Conservation (phyloP, 192 early-diverging fungal species). For the Fimicolochytrium jonesii region DNA sequence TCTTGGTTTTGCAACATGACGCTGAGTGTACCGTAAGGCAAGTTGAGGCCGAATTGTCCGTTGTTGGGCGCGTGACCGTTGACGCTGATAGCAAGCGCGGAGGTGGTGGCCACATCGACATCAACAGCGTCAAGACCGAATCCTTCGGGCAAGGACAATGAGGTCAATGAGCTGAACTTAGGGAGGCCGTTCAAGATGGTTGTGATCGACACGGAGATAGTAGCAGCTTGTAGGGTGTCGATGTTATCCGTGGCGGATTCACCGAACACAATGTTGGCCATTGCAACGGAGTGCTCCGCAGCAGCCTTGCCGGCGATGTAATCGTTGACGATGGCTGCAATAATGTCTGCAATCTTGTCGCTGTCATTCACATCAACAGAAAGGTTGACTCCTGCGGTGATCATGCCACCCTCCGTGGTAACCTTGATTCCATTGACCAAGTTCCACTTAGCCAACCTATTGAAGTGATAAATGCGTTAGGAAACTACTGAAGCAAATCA, state of each 20-base stretch:
- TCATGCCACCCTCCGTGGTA: not conserved
- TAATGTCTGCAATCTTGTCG: slow-evolving; percentile 7
- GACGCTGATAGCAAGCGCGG: slow-evolving; percentile 13
- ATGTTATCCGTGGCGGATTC: slow-evolving; percentile 14
- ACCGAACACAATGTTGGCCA: slow-evolving; percentile 10
- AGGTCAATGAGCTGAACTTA: not conserved
- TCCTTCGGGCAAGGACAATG: slow-evolving; percentile 12
- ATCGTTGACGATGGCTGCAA: slow-evolving; percentile 20
- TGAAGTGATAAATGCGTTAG: too few relatives aligned
- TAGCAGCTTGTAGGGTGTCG: slow-evolving; percentile 14
- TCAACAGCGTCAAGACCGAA: slow-evolving; percentile 19
- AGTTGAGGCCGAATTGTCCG: slow-evolving; percentile 14
- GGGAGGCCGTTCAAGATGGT: not conserved
- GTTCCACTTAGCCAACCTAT: too few relatives aligned
- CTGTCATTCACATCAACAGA: slow-evolving; percentile 20
- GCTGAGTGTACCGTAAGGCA: slow-evolving; percentile 8
- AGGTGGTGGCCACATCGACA: slow-evolving; percentile 1
- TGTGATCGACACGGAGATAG: slow-evolving; percentile 1
- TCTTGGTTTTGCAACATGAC: not conserved
- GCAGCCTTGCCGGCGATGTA: slow-evolving; percentile 3
- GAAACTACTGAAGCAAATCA: too few relatives aligned
- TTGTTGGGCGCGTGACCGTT: slow-evolving; percentile 23
- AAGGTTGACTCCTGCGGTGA: not conserved
- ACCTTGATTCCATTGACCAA: slow-evolving; percentile 9
- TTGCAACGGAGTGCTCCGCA: not conserved